Evolutionary conservation across 495 filamentous ascomycete genomes (phyloP), one percentile per base, ranked within the genome.

Genomic region (Pseudevernia furfuracea): DNA sequence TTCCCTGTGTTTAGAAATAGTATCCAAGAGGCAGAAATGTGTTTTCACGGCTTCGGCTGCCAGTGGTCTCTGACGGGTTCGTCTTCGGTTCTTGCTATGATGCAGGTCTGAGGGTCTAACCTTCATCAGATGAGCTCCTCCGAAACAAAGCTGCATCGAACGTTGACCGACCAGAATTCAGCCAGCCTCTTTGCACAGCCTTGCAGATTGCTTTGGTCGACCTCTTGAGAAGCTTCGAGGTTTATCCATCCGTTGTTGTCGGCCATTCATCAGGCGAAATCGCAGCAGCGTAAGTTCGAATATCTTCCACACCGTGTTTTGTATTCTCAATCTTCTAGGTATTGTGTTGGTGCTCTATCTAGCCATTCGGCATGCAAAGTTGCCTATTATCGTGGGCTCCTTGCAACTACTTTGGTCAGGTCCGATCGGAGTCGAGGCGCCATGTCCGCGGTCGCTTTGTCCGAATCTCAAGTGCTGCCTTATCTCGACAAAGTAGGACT

Each of bases 161-260:
- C 67, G 68, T 34, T 67, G n/a, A n/a, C n/a, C n/a, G n/a, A n/a
- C 71, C 64, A 21, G 23, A 8, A 10, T 67, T 72, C 59, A 70
- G 76, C 66, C 75, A 65, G 1, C 76, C 70, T 7, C 66, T 69
- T 9, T 70, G 73, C 1, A 73, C 79, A 1, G 61, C 68, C 1
- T 74, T 81, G 4, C 17, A 74, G 74, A 66, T 81, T 78, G 68
- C 76, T 74, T 65, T 79, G 3, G 38, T 64, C 9, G 52, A 64
- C 38, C 53, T 64, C 3, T 76, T 17, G 75, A 75, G 3, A 68
- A 79, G 8, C 66, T 74, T 10, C 73, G 71, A 41, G 62, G 69
- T 52, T 71, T 69, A 49, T 64, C 74, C 55, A 66, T 72, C 37
- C 71, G 75, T 25, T 61, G 60, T 66, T 5, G 59, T 66, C 8